phyloP scores from a whole-genome alignment of 2,329 filamentous ascomycete genomes.

The Aspergillus sp. region DNA sequence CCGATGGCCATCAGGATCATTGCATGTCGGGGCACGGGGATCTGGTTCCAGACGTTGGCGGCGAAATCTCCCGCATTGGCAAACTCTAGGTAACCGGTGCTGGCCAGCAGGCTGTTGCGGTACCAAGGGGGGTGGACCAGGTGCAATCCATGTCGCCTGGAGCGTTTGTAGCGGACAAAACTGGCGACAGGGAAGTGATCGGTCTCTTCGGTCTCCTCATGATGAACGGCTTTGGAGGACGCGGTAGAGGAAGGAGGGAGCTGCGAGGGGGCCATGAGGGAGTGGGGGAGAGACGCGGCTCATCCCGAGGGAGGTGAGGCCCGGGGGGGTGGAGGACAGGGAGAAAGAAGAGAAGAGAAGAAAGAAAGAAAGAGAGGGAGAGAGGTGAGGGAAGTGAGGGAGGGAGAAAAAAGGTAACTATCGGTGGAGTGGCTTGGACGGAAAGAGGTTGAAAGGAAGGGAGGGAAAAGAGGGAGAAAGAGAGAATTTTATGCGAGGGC shows the following conservation, averaged over 20 bases:
- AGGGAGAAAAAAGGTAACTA: not conserved
- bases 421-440: not conserved
- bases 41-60: constrained; percentile 58
- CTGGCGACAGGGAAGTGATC: constrained; percentile 13
- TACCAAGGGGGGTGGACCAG: constrained; percentile 31
- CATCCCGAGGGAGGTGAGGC: not conserved
- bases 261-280: constrained; percentile 18
- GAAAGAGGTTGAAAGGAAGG: not conserved
- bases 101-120: constrained; percentile 35
- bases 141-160: constrained; percentile 2
- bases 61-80: constrained; percentile 59
- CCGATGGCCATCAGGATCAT: constrained; percentile 53
- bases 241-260: constrained; percentile 1
- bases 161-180: constrained; percentile 16
- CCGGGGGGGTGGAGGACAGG: not conserved
- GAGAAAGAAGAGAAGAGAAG: not conserved
- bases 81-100: constrained; percentile 55
- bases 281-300: constrained; percentile 10
- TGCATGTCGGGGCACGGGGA: constrained; percentile 51
- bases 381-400: not conserved
- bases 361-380: not conserved
- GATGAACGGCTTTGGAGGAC: not conserved
- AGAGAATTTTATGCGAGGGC: not conserved
- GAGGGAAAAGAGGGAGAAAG: not conserved
- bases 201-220: constrained; percentile 4